Conservation (phyloP, 176 grass and related monocot genomes). For the Bothriochloa decipiens region DNA sequence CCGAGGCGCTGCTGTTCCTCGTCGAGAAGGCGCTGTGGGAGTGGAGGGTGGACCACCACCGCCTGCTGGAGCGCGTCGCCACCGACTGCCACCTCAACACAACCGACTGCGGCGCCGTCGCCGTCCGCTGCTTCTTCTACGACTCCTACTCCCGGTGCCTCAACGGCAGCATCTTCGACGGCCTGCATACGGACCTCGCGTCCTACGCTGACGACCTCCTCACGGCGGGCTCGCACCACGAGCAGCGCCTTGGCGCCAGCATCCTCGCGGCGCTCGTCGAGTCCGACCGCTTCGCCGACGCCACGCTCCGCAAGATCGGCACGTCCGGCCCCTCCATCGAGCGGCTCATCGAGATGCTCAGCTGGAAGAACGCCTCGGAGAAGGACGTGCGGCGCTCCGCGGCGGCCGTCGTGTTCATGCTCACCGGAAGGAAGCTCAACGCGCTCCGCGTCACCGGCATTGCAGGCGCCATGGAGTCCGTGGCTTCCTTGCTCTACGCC, state of each 20-base stretch:
- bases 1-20: constrained; percentile 66
- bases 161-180: constrained; percentile 56
- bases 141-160: constrained; percentile 61
- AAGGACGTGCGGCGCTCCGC: constrained; percentile 49
- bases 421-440: constrained; percentile 46
- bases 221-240: constrained; percentile 44
- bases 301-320: constrained; percentile 46
- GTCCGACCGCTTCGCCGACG: constrained; percentile 42
- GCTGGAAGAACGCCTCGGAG: constrained; percentile 60
- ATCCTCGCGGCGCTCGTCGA: constrained; percentile 51
- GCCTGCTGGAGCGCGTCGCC: constrained; percentile 59
- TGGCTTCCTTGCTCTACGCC: constrained; percentile 58
- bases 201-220: constrained; percentile 62
- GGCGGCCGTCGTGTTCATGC: constrained; percentile 54
- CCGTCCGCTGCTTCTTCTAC: constrained; percentile 63
- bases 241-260: constrained; percentile 51
- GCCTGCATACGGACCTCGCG: constrained; percentile 53
- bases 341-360: constrained; percentile 68
- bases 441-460: constrained; percentile 52
- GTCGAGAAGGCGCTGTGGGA: constrained; percentile 64
- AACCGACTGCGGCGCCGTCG: constrained; percentile 20
- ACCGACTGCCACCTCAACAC: constrained; percentile 42
- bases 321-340: constrained; percentile 42
- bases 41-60: constrained; percentile 50
- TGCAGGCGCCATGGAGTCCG: constrained; percentile 59